Conservation (phyloP, 441 rosid species). For the Adansonia rubrostipa region DNA sequence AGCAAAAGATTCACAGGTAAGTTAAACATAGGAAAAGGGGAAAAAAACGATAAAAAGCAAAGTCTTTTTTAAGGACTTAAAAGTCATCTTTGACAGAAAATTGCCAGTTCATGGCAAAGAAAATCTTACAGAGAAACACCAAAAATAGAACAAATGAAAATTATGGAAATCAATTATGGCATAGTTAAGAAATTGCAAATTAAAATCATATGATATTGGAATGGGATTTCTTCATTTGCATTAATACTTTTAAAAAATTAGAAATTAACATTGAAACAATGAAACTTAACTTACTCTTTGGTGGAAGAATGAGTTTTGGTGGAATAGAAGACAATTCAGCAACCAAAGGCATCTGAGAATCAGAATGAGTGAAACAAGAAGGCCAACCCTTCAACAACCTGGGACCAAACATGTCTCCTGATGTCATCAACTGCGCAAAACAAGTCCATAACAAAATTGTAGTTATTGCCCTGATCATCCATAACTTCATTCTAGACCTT, state of each 20-base stretch:
- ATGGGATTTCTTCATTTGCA: constrained; percentile 10
- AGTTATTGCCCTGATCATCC: constrained; percentile 64
- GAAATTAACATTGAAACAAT: background rate
- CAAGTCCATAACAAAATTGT: constrained; percentile 60
- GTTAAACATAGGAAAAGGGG: constrained; percentile 3
- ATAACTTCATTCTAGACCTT: constrained; percentile 53
- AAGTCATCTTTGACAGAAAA: constrained; percentile 12
- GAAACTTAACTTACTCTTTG: constrained; percentile 53
- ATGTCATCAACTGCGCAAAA: constrained; percentile 61
- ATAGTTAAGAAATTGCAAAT: constrained; percentile 7
- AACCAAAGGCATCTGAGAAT: constrained; percentile 40
- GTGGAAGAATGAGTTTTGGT: constrained; percentile 49
- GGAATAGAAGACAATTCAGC: constrained; percentile 48
- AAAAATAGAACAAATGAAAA: background rate
- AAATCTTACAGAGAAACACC: background rate
- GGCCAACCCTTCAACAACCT: constrained; percentile 66
- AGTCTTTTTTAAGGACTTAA: constrained; percentile 1
- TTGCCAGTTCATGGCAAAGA: background rate
- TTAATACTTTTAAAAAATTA: background rate
- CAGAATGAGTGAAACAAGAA: constrained; percentile 58
- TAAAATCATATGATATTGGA: constrained; percentile 13
- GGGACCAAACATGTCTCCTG: constrained; percentile 73
- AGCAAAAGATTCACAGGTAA: constrained; percentile 20
- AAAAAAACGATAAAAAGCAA: constrained; percentile 7
- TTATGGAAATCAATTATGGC: background rate